Percentiles rank a stretch among this genome's conserved stretches.
Evolutionary conservation across 805 yeast species (phyloP).

Genomic region (Millerozyma miso): DNA sequence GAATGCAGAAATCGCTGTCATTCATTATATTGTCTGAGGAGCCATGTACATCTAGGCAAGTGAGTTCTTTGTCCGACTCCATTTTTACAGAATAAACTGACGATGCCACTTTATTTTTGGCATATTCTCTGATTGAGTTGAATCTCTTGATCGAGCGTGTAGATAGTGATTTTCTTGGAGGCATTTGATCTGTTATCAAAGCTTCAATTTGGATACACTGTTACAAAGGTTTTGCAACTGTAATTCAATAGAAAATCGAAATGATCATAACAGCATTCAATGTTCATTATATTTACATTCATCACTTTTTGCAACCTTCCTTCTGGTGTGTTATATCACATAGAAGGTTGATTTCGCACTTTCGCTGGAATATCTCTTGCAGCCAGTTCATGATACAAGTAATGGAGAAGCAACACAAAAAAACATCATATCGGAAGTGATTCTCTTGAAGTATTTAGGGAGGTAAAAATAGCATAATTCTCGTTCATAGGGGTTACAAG

Average conservation of each 20-base stretch:
- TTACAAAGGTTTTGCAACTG: too few relatives aligned
- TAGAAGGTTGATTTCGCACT: neutral
- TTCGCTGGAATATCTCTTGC: too few relatives aligned
- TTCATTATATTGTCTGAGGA: neutral
- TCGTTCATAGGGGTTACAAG: too few relatives aligned
- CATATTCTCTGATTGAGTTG: neutral
- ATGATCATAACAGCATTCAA: too few relatives aligned
- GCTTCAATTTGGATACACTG: too few relatives aligned
- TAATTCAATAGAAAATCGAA: too few relatives aligned
- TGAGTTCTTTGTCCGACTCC: neutral
- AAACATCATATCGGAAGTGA: too few relatives aligned
- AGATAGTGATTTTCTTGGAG: neutral
- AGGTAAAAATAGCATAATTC: too few relatives aligned
- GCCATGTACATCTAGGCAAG: constrained; percentile 1
- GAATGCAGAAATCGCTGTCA: neutral
- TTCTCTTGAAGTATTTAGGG: too few relatives aligned
- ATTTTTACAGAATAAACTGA: neutral
- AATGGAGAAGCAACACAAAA: too few relatives aligned
- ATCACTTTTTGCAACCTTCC: neutral
- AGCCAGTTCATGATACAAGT: too few relatives aligned
- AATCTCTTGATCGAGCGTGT: neutral
- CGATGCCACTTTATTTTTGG: neutral
- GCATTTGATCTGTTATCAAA: neutral
- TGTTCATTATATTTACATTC: too few relatives aligned
- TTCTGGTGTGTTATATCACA: neutral